phyloP scores from a whole-genome alignment of 139 green algal genomes.

The Chlorella sp. region DNA sequence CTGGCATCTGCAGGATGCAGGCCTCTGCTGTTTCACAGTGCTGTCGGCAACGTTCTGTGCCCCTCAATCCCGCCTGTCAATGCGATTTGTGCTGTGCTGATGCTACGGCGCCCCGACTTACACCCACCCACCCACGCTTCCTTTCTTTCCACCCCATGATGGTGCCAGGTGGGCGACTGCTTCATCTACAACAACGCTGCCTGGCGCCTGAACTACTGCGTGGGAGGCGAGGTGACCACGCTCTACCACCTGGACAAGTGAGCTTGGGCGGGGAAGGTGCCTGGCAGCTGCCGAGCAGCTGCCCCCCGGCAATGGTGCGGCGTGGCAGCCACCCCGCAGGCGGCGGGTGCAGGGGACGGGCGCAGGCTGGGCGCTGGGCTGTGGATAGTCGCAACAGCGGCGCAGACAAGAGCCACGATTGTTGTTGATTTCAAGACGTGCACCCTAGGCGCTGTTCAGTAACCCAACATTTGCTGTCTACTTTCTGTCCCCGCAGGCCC shows the following conservation, averaged over 20 bases:
- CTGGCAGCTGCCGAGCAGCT: not conserved
- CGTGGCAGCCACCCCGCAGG: too few relatives aligned
- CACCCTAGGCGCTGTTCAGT: too few relatives aligned
- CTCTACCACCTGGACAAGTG: constrained; percentile 94
- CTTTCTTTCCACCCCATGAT: not conserved
- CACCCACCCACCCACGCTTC: not conserved
- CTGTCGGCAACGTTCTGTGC: too few relatives aligned
- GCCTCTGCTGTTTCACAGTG: not conserved
- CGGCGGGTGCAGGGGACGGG: too few relatives aligned
- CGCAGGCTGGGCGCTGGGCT: too few relatives aligned
- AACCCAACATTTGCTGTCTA: too few relatives aligned
- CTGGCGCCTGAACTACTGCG: constrained; percentile 98
- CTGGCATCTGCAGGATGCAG: not conserved
- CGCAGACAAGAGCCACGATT: too few relatives aligned
- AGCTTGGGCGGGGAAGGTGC: not conserved
- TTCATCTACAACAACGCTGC: constrained; percentile 98
- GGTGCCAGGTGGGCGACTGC: constrained; percentile 88
- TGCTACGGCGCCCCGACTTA: not conserved
- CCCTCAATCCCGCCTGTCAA: too few relatives aligned
- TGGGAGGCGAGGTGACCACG: constrained; percentile 97
- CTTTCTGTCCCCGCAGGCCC: not conserved
- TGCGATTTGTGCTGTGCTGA: too few relatives aligned
- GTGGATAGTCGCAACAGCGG: too few relatives aligned
- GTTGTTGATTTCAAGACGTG: too few relatives aligned
- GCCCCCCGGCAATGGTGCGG: too few relatives aligned